These are phyloP conservation scores for Steccherinum ochraceum DNA, from an alignment of 768 basidiomycete genomes.

Conservation along the genomic window DNA sequence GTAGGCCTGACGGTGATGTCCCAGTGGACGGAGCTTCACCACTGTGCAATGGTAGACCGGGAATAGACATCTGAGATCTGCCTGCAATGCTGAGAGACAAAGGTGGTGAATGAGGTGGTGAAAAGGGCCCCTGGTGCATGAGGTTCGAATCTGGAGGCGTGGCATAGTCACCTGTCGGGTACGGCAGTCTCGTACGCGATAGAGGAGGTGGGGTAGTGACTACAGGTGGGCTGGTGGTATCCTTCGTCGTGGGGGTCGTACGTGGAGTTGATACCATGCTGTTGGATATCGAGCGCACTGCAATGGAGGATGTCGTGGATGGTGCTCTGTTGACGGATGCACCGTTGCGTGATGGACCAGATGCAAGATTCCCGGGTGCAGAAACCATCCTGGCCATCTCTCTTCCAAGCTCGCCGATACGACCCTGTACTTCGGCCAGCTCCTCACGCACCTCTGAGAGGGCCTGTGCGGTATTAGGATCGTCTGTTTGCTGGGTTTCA, in stretches of 20 bases:
- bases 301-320: conserved; percentile 41
- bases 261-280: conserved; percentile 20
- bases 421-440: conserved; percentile 65
- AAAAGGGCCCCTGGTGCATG: conserved; percentile 33
- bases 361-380: conserved; percentile 44
- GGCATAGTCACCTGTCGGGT: conserved; percentile 80
- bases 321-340: conserved; percentile 39
- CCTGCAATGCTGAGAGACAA: conserved; percentile 20
- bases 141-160: conserved; percentile 46
- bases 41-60: conserved; percentile 33
- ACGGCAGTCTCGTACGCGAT: conserved; percentile 61
- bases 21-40: not conserved
- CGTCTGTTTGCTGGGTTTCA: conserved; percentile 6
- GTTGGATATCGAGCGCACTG: conserved; percentile 29
- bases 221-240: conserved; percentile 51
- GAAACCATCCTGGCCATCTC: conserved; percentile 74
- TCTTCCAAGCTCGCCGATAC: conserved; percentile 67
- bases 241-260: conserved; percentile 35
- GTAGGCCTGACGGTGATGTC: conserved; percentile 19
- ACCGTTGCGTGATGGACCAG: conserved; percentile 42
- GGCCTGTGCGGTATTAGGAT: conserved; percentile 24
- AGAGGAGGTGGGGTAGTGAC: conserved; percentile 45
- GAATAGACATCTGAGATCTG: conserved; percentile 38
- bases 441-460: conserved; percentile 59
- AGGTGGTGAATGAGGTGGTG: conserved; percentile 49